Evolutionary conservation across 2,329 filamentous ascomycete genomes (phyloP).

Genomic region (Hypoxylon sp.): DNA sequence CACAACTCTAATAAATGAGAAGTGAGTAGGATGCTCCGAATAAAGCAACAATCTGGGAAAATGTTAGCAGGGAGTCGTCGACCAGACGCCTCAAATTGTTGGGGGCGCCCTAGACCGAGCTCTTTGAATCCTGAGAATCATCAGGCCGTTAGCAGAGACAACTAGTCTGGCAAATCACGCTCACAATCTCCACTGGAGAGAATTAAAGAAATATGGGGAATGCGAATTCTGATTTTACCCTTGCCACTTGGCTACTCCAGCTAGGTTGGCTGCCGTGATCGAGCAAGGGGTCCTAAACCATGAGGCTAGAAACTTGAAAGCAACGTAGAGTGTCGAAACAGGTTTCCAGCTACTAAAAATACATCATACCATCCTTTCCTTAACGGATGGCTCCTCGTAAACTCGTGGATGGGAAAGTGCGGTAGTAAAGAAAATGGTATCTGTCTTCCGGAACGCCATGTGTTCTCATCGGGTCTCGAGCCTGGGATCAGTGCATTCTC

Average conservation of each 20-base stretch:
- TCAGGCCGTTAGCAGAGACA: slow-evolving; percentile 9
- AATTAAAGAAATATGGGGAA: slow-evolving; percentile 17
- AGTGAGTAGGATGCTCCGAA: neutral
- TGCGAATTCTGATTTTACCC: slow-evolving; percentile 41
- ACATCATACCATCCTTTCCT: slow-evolving; percentile 36
- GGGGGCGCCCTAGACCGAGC: neutral
- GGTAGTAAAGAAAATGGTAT: slow-evolving; percentile 46
- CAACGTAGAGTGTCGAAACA: slow-evolving; percentile 35
- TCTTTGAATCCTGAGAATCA: neutral
- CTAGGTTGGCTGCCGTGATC: slow-evolving; percentile 36
- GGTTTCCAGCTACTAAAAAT: slow-evolving; percentile 46
- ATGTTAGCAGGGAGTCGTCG: slow-evolving; percentile 24
- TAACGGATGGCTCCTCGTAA: slow-evolving; percentile 16
- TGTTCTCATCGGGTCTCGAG: slow-evolving; percentile 15
- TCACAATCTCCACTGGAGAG: slow-evolving; percentile 35
- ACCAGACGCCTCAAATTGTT: neutral
- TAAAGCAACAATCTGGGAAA: slow-evolving; percentile 20
- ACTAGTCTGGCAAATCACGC: slow-evolving; percentile 31
- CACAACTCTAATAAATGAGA: slow-evolving; percentile 10
- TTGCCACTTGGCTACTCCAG: slow-evolving; percentile 52
- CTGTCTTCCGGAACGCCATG: slow-evolving; percentile 39
- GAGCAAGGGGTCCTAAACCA: slow-evolving; percentile 44
- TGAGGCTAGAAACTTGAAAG: slow-evolving; percentile 11
- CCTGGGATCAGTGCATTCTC: slow-evolving; percentile 28
- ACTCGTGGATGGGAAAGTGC: slow-evolving; percentile 6